These are phyloP conservation scores for Candida parachauliodes DNA, from an alignment of 805 yeast genomes.

Conservation along the genomic window DNA sequence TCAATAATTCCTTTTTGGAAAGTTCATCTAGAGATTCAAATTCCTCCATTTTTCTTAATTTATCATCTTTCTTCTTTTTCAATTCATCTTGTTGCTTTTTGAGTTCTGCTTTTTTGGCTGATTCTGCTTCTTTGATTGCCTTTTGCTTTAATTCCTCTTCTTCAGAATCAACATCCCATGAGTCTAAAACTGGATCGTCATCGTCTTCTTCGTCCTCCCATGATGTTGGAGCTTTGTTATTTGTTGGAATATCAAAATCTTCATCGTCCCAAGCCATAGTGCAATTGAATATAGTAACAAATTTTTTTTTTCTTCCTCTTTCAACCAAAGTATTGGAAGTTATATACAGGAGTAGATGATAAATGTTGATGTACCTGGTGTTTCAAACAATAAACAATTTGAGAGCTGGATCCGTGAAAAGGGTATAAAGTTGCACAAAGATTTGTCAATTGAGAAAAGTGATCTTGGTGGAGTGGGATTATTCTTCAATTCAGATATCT, in stretches of 20 bases:
- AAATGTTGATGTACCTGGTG: slow-evolving; percentile 11
- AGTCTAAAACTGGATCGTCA: slow-evolving; percentile 65
- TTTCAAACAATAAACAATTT: slow-evolving; percentile 7
- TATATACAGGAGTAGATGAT: slow-evolving; percentile 5
- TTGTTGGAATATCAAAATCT: slow-evolving; percentile 69
- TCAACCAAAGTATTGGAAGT: neutral
- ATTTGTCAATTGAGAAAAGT: slow-evolving; percentile 17
- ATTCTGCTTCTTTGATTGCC: slow-evolving; percentile 38
- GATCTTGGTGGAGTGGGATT: slow-evolving; percentile 32
- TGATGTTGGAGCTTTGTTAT: slow-evolving; percentile 51
- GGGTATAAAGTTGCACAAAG: slow-evolving; percentile 14
- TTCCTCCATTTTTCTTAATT: slow-evolving; percentile 40
- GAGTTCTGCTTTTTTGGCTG: slow-evolving; percentile 43
- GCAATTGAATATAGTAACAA: neutral
- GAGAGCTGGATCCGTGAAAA: slow-evolving; percentile 12
- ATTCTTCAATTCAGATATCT: slow-evolving; percentile 12
- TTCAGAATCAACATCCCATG: slow-evolving; percentile 86
- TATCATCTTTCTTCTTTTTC: slow-evolving; percentile 44
- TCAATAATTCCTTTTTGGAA: slow-evolving; percentile 71
- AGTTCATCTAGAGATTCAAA: slow-evolving; percentile 68
- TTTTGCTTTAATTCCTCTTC: slow-evolving; percentile 49
- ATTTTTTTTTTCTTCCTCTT: slow-evolving; percentile 2
- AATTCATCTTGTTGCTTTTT: slow-evolving; percentile 42
- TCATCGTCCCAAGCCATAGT: slow-evolving; percentile 77
- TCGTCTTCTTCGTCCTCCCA: slow-evolving; percentile 86